phyloP scores from a whole-genome alignment of 176 grass and related monocot species.

The Poa annua region DNA sequence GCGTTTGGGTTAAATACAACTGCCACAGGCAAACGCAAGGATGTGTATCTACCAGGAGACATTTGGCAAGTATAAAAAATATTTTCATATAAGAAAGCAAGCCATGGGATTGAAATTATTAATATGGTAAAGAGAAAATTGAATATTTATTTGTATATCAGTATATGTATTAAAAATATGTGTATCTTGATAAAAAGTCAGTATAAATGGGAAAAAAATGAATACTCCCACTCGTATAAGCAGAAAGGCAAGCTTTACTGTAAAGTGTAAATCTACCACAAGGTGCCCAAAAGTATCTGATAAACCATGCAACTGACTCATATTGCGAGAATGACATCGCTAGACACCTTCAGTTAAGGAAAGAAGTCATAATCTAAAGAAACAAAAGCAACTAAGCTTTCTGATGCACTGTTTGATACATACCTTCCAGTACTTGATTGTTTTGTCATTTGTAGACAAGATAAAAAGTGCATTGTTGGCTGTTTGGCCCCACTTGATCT shows the following conservation, averaged over 20 bases:
- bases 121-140: constrained; percentile 19
- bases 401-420: constrained; percentile 18
- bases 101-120: constrained; percentile 19
- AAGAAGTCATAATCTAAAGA: constrained; percentile 3
- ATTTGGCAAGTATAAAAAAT: constrained; percentile 11
- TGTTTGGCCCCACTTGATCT: constrained; percentile 87
- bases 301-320: constrained; percentile 32
- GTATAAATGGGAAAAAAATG: not conserved
- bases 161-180: not conserved
- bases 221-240: constrained; percentile 11
- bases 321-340: constrained; percentile 9
- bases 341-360: constrained; percentile 5
- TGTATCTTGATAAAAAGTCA: constrained; percentile 14
- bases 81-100: constrained; percentile 19
- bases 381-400: constrained; percentile 32
- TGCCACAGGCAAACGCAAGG: no score
- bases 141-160: not conserved
- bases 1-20: no score
- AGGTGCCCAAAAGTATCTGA: constrained; percentile 14
- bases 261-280: not conserved
- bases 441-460: constrained; percentile 95
- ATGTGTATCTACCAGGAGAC: no score
- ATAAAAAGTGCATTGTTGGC: constrained; percentile 75
- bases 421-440: constrained; percentile 98
- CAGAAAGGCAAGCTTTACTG: not conserved